Evolutionary conservation across 176 grass and related monocot genomes (phyloP).

Genomic region (Areca catechu): DNA sequence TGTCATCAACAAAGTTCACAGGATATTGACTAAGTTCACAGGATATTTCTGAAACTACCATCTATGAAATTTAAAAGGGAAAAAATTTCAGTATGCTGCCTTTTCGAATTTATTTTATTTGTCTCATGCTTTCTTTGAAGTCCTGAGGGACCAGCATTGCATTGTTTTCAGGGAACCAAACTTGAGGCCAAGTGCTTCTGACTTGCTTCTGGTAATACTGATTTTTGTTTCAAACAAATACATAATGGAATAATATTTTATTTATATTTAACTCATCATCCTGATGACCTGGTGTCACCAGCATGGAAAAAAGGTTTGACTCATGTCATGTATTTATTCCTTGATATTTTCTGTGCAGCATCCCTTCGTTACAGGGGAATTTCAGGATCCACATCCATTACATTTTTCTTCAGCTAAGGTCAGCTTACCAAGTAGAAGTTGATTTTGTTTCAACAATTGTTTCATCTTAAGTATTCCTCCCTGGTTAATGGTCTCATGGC

Average conservation of each 20-base stretch:
- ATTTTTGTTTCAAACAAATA: no score
- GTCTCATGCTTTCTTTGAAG: conserved; percentile 8
- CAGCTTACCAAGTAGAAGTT: conserved; percentile 14
- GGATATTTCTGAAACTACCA: no score
- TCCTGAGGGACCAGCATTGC: conserved; percentile 5
- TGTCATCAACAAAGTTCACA: no score
- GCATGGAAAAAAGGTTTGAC: conserved; percentile 1
- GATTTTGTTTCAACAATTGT: conserved; percentile 19
- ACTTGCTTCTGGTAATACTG: conserved; percentile 52
- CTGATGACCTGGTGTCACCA: neutral
- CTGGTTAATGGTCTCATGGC: conserved; percentile 17
- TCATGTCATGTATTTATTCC: conserved; percentile 13
- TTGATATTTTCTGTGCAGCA: conserved; percentile 56
- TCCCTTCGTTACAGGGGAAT: conserved; percentile 83
- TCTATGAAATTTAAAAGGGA: no score
- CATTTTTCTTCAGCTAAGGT: conserved; percentile 41
- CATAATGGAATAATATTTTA: no score
- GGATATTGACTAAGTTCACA: no score
- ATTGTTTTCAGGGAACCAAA: conserved; percentile 50
- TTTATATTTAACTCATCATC: no score
- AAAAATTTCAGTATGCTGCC: no score
- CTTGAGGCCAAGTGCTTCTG: conserved; percentile 49
- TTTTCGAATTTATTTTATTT: neutral
- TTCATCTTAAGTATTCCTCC: conserved; percentile 11
- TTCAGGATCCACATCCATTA: conserved; percentile 26